Evolutionary conservation across 2,329 filamentous ascomycete genomes (phyloP), one percentile per base, ranked within the genome.

Genomic region (Penicillium fuscoglaucum): DNA sequence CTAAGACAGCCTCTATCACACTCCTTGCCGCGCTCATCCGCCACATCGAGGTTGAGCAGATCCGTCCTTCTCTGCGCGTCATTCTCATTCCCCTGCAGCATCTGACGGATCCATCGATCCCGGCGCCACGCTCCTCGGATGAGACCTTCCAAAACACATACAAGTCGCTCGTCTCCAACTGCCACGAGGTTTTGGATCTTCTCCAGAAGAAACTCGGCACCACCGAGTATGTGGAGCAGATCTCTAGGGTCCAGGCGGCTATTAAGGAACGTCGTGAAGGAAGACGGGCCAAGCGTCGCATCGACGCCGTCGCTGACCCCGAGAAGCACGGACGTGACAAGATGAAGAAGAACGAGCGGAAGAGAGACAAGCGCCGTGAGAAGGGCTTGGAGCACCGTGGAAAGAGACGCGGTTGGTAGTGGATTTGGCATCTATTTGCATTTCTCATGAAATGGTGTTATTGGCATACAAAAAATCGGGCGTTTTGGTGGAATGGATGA

Each of bases 121-220:
- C 89, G 0, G 78, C 84, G 15, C 90, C 91, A 0, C 87, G 86
- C 63, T 90, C 88, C 26, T 84, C 84, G 6, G 90, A 93, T 67
- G 85, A 88, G 57, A 72, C 78, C 0, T 93, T 93, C 79, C 85
- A 84, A 64, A 80, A 83, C 6, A 84, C 82, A 21, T 89, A 93
- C 73, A 89, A 91, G 62, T 80, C 80, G 0, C 80, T 99, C 35
- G 86, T 89, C 66, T 82, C 84, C 41, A 87, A 88, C 57, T 89
- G 90, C 5, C 85, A 89, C 64, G 89, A 93, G 67, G 80, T 93
- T 12, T 87, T 98, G 80, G 89, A 91, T 62, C 78, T 83, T n/a
- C 73, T 99, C 59, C 92, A 96, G 78, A 89, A 88, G 79, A 92
- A 90, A 71, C 81, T 96, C 52, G 95, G 93, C 41, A 91, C 89